phyloP scores from a whole-genome alignment of 768 basidiomycete genomes.

The Tricholoma saponaceum region DNA sequence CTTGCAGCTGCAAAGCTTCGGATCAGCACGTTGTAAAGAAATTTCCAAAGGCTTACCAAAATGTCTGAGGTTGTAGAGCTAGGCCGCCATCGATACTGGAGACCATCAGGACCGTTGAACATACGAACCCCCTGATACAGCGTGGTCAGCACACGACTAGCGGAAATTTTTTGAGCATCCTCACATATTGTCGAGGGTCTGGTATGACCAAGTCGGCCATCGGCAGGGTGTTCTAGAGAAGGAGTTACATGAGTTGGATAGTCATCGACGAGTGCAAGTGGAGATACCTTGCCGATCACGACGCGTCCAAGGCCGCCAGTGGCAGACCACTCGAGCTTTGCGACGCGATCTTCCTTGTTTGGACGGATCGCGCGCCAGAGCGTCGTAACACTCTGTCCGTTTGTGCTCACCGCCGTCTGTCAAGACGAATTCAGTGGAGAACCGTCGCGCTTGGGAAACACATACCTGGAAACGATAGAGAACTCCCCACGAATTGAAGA shows the following conservation, averaged over 20 bases:
- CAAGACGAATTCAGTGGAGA: conserved; percentile 18
- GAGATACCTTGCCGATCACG: conserved; percentile 73
- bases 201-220: conserved; percentile 81
- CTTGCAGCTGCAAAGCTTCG: conserved; percentile 55
- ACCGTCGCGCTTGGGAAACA: neutral
- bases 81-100: conserved; percentile 79
- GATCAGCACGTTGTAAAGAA: conserved; percentile 14
- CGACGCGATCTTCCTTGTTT: conserved; percentile 84
- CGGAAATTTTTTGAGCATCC: conserved; percentile 21
- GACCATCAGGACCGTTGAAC: conserved; percentile 82
- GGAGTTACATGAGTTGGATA: conserved; percentile 22
- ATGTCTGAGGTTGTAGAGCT: conserved; percentile 53
- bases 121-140: conserved; percentile 51
- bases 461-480: conserved; percentile 77
- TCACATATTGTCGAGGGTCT: conserved; percentile 58
- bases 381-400: conserved; percentile 70
- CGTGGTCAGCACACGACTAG: conserved; percentile 12
- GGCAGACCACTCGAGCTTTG: conserved; percentile 83
- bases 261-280: conserved; percentile 10
- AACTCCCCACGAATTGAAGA: conserved; percentile 80
- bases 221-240: conserved; percentile 61
- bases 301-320: conserved; percentile 83
- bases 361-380: conserved; percentile 78
- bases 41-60: conserved; percentile 40
- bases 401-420: conserved; percentile 63